Evolutionary conservation across 179 eudicot genomes (phyloP).

Genomic region (Carnegiea gigantea): DNA sequence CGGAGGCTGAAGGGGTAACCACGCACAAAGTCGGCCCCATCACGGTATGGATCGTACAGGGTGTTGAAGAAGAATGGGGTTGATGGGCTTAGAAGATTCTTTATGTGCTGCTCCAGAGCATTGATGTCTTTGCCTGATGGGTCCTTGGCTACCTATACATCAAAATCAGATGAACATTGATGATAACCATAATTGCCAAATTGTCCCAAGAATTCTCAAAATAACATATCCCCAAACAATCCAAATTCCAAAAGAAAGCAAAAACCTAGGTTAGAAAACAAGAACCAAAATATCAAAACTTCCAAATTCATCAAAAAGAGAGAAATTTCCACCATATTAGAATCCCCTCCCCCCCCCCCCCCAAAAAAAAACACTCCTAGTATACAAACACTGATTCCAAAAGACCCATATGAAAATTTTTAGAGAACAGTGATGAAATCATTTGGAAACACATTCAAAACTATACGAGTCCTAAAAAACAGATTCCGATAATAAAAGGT

Average conservation of each 20-base stretch:
- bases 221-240: too few relatives aligned
- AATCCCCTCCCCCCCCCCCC: too few relatives aligned
- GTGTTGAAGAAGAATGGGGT: constrained; percentile 93
- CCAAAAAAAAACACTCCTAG: too few relatives aligned
- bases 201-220: too few relatives aligned
- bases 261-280: background rate
- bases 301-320: background rate
- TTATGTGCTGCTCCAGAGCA: constrained; percentile 83
- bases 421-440: too few relatives aligned
- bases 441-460: too few relatives aligned
- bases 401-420: background rate
- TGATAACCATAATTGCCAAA: too few relatives aligned
- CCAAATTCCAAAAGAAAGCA: background rate
- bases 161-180: background rate
- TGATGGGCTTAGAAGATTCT: constrained; percentile 76
- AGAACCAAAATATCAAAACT: background rate
- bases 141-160: constrained; percentile 80
- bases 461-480: too few relatives aligned
- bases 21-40: constrained; percentile 86
- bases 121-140: constrained; percentile 80
- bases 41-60: constrained; percentile 74
- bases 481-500: too few relatives aligned
- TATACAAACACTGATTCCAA: background rate
- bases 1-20: constrained; percentile 89
- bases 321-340: background rate